Base-by-base conservation (phyloP, 805 yeast genomes). In the Zygosaccharomyces pseudorouxii region DNA sequence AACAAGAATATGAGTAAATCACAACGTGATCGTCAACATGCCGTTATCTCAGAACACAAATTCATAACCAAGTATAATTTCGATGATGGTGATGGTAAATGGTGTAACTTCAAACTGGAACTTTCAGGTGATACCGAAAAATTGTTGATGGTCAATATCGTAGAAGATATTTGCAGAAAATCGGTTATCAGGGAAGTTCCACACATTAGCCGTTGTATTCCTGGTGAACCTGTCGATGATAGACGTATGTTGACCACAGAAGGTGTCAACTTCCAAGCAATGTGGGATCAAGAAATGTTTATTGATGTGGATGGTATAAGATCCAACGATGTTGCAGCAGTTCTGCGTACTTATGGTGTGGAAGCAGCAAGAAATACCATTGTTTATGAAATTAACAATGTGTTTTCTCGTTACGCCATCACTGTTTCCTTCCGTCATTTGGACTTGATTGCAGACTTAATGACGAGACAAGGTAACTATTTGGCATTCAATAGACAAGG, bases 301-400 rank as follows among this genome's bases (percentile, higher is more conserved):
- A 79, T 93, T 57, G 86, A 90, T 61, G 96, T 92, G 54, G 86
- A 93, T 66, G 84, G 83, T 50, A 87, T 93, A 60, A 78, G 86
- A 1, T 89, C 97, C 7, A 93, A 93, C 76, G 99, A 93, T 71
- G 84, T 93, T 56, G 82, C 87, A 35, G 88, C 97, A 14, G 96
- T 93, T 2, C 76, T 95, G 61, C 79, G 76, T 56, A 88, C 95
- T 0, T 93, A 93, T 62, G 99, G 99, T 68, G 99, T 92, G 46
- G 99, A 95, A 72, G 99, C 99, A 42, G 99, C 99, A 18, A 81
- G 99, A 71, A 89, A 89, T 69, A 93, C 99, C 29, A 87, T 93
- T 73, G 98, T 89, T 27, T 84, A 88, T 62, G 99, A 93, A 76
- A 87, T 93, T 68, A 86, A 87, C 71, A 86, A 88, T 60, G 99